Percentiles rank a stretch among this genome's conserved stretches.
Evolutionary conservation across 2,329 filamentous ascomycete genomes (phyloP).

Genomic region (Aotearoamyces nothofagi): DNA sequence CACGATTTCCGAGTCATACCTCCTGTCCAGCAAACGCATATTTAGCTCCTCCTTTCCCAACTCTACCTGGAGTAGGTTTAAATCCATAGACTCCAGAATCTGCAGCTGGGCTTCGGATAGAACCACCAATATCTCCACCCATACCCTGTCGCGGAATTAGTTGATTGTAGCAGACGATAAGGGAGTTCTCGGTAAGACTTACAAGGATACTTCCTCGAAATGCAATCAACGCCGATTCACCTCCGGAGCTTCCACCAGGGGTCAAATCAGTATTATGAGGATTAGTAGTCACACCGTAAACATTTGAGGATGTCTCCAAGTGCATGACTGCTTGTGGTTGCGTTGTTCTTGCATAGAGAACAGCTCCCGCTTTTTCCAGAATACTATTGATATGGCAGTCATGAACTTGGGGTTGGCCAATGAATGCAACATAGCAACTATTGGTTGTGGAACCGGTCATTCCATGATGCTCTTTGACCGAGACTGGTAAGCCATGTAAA

Average conservation of each 20-base stretch:
- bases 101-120: slow-evolving; percentile 30
- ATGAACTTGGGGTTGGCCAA: slow-evolving; percentile 26
- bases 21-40: too few relatives aligned
- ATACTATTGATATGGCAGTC: slow-evolving; percentile 32
- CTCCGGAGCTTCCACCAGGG: slow-evolving; percentile 36
- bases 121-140: slow-evolving; percentile 36
- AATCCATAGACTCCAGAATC: slow-evolving; percentile 24
- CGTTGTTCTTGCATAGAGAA: slow-evolving; percentile 36
- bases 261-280: slow-evolving; percentile 35
- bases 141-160: slow-evolving; percentile 36
- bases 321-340: slow-evolving; percentile 39
- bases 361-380: slow-evolving; percentile 29
- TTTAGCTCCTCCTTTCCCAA: too few relatives aligned
- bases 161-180: too few relatives aligned
- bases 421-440: slow-evolving; percentile 32
- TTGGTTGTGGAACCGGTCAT: slow-evolving; percentile 32
- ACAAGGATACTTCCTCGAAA: too few relatives aligned
- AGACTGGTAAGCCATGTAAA: slow-evolving; percentile 31
- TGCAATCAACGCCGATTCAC: slow-evolving; percentile 38
- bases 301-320: slow-evolving; percentile 32
- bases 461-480: slow-evolving; percentile 34
- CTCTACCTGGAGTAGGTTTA: too few relatives aligned
- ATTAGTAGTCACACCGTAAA: slow-evolving; percentile 35
- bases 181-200: too few relatives aligned
- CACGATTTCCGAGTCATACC: too few relatives aligned